Conservation (phyloP, 805 yeast species). For the Cyberlindnera euphorbiae region DNA sequence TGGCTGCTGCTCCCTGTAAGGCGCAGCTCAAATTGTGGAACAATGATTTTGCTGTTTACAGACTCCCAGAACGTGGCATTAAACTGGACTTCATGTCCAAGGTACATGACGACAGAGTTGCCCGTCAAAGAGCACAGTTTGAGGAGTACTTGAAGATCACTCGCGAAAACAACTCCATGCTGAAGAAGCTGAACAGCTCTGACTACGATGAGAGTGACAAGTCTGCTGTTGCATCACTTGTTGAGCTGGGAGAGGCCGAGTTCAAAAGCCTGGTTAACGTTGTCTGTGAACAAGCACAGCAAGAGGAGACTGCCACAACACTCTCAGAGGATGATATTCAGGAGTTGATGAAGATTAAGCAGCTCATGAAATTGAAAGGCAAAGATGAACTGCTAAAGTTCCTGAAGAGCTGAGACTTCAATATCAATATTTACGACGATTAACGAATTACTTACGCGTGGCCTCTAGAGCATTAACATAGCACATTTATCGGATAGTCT, state of each 20-base stretch:
- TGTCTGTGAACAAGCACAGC: conserved; percentile 28
- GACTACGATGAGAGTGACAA: conserved; percentile 26
- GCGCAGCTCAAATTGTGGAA: conserved; percentile 24
- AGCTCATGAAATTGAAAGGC: conserved; percentile 65
- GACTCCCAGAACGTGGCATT: conserved; percentile 64
- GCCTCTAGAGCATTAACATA: too few species aligned
- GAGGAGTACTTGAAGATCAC: conserved; percentile 31
- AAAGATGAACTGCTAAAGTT: conserved; percentile 58
- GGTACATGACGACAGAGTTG: conserved; percentile 33
- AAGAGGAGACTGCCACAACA: conserved; percentile 22
- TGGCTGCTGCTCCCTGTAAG: conserved; percentile 30
- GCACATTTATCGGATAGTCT: too few species aligned
- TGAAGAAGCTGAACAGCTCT: conserved; percentile 28
- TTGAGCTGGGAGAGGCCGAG: conserved; percentile 34
- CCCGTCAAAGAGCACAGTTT: conserved; percentile 28
- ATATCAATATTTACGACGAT: background rate
- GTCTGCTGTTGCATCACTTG: conserved; percentile 30
- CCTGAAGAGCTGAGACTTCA: conserved; percentile 29
- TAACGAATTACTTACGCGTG: too few species aligned
- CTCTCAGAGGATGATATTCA: conserved; percentile 36
- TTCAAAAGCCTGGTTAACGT: conserved; percentile 44
- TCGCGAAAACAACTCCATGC: conserved; percentile 32
- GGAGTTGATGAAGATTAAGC: conserved; percentile 51
- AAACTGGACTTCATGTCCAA: conserved; percentile 63
- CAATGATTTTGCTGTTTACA: conserved; percentile 46